Evolutionary conservation across 2,329 filamentous ascomycete genomes (phyloP).

Genomic region (Talaromyces pinophilus): DNA sequence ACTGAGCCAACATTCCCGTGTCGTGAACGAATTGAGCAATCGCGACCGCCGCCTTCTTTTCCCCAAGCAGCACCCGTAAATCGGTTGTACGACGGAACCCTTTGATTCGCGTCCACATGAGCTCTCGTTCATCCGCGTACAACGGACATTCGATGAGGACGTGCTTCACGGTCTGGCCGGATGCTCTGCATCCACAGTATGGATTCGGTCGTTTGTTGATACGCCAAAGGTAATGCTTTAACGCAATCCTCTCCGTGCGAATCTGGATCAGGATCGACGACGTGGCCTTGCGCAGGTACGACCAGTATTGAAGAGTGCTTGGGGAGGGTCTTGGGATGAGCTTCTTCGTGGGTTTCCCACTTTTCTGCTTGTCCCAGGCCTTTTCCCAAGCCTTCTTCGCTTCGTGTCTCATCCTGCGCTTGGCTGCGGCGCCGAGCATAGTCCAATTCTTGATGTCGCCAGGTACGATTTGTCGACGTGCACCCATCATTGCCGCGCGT

Average conservation of each 20-base stretch:
- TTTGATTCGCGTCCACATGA: background rate
- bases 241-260: background rate
- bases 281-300: conserved; percentile 2
- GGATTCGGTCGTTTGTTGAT: background rate
- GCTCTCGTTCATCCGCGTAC: background rate
- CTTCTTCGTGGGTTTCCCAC: background rate
- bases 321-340: background rate
- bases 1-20: background rate
- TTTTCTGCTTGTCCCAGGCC: background rate
- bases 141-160: background rate
- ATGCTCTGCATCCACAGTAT: background rate
- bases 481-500: background rate
- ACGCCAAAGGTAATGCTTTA: background rate
- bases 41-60: background rate
- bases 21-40: background rate
- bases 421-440: too few species aligned
- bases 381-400: background rate
- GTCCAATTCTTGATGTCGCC: background rate
- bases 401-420: background rate
- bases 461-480: background rate
- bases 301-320: background rate
- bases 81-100: background rate
- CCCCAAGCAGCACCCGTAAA: fast-evolving
- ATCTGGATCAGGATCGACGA: conserved; percentile 13
- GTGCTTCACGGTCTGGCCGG: background rate